These are phyloP conservation scores for Brettanomyces anomalus DNA, from an alignment of 805 yeast genomes.

Conservation along the genomic window DNA sequence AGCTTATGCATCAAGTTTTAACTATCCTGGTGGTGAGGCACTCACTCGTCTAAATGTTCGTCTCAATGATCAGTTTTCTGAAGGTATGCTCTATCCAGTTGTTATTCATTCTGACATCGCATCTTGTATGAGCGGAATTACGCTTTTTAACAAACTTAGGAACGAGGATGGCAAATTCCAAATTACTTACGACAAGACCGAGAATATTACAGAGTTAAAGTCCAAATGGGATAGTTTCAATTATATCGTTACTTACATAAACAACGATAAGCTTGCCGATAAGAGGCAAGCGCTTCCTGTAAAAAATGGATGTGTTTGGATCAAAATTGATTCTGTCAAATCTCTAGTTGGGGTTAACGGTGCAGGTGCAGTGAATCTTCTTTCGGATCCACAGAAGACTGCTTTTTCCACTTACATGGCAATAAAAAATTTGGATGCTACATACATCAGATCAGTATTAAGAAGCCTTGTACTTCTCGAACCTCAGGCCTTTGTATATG, in stretches of 20 bases:
- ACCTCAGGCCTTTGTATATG: conserved; percentile 15
- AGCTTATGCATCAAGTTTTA: conserved; percentile 56
- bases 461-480: conserved; percentile 3
- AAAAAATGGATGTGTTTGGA: conserved; percentile 33
- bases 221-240: conserved; percentile 28
- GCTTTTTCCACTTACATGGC: background rate
- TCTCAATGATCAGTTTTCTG: conserved; percentile 3
- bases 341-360: conserved; percentile 34
- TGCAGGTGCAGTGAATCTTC: background rate
- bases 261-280: conserved; percentile 6
- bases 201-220: conserved; percentile 31
- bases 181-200: conserved; percentile 70
- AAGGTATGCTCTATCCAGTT: conserved; percentile 9
- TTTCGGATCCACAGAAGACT: conserved; percentile 6
- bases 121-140: conserved; percentile 82
- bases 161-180: conserved; percentile 14
- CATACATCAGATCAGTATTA: conserved; percentile 5
- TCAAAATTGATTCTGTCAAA: conserved; percentile 27
- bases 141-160: conserved; percentile 62
- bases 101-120: conserved; percentile 69
- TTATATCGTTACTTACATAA: conserved; percentile 37
- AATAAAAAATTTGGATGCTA: conserved; percentile 2
- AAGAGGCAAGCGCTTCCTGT: conserved; percentile 13
- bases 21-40: conserved; percentile 89
- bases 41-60: conserved; percentile 38